Conservation (phyloP, 2,329 filamentous ascomycete genomes). For the Fusarium tjaetaba region DNA sequence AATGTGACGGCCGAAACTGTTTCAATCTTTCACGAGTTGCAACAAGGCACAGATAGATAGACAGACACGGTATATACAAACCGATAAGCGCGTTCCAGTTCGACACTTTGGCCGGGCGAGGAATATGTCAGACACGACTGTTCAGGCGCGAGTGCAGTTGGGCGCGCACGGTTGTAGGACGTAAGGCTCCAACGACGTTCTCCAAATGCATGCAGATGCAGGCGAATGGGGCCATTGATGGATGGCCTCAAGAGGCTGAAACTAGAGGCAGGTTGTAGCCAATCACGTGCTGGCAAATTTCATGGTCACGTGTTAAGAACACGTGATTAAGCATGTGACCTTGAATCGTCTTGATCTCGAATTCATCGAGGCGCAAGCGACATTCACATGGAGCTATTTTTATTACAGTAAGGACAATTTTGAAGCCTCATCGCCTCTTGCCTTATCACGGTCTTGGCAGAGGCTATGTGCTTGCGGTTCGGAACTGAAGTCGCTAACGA, state of each 20-base stretch:
- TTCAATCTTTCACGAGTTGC: slow-evolving; percentile 37
- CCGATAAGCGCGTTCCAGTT: slow-evolving; percentile 30
- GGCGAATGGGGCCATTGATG: slow-evolving; percentile 35
- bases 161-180: slow-evolving; percentile 40
- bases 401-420: not conserved
- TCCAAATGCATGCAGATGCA: slow-evolving; percentile 36
- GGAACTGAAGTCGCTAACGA: slow-evolving; percentile 6
- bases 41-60: slow-evolving; percentile 38
- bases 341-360: fast-evolving
- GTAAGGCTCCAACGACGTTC: slow-evolving; percentile 42
- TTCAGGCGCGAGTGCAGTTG: slow-evolving; percentile 42
- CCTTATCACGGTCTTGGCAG: not conserved
- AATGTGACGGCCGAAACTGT: slow-evolving; percentile 33
- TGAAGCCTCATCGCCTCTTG: slow-evolving; percentile 5
- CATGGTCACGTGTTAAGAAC: fast-evolving
- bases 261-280: slow-evolving; percentile 26
- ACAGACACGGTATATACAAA: slow-evolving; percentile 39
- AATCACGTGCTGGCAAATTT: slow-evolving; percentile 6
- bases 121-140: slow-evolving; percentile 26
- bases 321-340: not conserved
- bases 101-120: slow-evolving; percentile 33
- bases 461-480: slow-evolving; percentile 7
- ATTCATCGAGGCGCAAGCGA: not conserved
- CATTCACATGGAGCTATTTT: slow-evolving; percentile 8
- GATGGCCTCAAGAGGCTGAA: slow-evolving; percentile 40